Evolutionary conservation across 2,329 filamentous ascomycete species (phyloP).

Genomic region (Calonectria montana): DNA sequence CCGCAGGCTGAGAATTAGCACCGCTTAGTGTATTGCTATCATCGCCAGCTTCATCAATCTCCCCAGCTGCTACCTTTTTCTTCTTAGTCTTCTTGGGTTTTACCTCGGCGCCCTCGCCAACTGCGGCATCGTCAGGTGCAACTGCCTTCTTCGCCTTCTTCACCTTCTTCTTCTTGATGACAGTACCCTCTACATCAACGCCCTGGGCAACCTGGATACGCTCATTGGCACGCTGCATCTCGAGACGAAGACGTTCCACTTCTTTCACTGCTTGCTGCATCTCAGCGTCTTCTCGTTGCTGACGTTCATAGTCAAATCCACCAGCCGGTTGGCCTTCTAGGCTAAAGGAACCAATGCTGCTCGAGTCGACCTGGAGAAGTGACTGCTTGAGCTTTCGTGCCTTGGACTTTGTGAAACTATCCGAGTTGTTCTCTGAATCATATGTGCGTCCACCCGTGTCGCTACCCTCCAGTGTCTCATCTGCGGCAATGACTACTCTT

Average conservation of each 20-base stretch:
- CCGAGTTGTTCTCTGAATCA: conserved; percentile 65
- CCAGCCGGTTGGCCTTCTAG: conserved; percentile 63
- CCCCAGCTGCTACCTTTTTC: conserved; percentile 36
- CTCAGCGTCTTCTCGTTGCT: conserved; percentile 83
- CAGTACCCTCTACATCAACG: conserved; percentile 72
- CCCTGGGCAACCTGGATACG: conserved; percentile 77
- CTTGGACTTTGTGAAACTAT: conserved; percentile 61
- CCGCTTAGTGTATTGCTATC: conserved; percentile 32
- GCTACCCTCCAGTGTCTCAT: conserved; percentile 76
- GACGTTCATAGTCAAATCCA: conserved; percentile 70
- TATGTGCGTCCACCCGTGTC: conserved; percentile 60
- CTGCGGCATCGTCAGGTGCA: conserved; percentile 11
- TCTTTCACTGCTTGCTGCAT: conserved; percentile 91
- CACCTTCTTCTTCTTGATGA: conserved; percentile 72
- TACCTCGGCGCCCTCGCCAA: conserved; percentile 27
- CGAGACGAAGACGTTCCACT: conserved; percentile 84
- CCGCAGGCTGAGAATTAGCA: conserved; percentile 28
- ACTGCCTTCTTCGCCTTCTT: conserved; percentile 59
- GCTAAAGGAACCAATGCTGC: conserved; percentile 78
- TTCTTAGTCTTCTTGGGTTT: conserved; percentile 49
- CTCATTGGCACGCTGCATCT: conserved; percentile 89
- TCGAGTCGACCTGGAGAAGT: conserved; percentile 88
- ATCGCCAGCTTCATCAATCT: conserved; percentile 29
- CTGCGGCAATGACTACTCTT: conserved; percentile 75
- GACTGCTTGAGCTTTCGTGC: conserved; percentile 66